These are phyloP conservation scores for Anisodus tanguticus DNA, from an alignment of 257 asterid species.

Conservation along the genomic window DNA sequence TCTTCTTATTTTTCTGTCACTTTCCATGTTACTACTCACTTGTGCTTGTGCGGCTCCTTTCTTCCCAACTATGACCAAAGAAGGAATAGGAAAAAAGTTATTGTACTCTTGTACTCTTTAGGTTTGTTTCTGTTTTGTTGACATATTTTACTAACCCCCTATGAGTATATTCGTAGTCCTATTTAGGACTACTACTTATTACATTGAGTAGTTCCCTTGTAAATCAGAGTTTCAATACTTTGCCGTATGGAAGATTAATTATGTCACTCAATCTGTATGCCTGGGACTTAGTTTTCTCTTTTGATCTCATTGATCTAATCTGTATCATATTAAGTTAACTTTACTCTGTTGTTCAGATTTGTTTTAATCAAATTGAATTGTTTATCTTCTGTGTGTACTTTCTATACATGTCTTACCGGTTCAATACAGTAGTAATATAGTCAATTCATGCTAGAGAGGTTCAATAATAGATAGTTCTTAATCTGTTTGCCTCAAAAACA, in stretches of 20 bases:
- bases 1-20: background rate
- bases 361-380: too few relatives aligned
- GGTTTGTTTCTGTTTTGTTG: too few relatives aligned
- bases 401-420: too few relatives aligned
- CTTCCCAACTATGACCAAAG: background rate
- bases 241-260: background rate
- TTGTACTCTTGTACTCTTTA: too few relatives aligned
- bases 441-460: too few relatives aligned
- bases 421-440: too few relatives aligned
- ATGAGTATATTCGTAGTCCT: background rate
- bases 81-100: background rate
- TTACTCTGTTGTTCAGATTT: background rate
- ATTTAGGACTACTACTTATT: background rate
- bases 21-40: background rate
- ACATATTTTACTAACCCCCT: too few relatives aligned
- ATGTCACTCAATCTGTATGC: background rate
- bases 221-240: background rate
- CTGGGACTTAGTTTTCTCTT: background rate
- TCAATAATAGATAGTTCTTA: too few relatives aligned
- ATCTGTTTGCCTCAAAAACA: too few relatives aligned
- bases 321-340: background rate
- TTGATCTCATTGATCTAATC: background rate
- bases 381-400: too few relatives aligned
- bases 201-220: background rate
- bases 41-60: background rate